Base-by-base conservation (phyloP, 305 asterid species). In the Fraxinus platypoda region DNA sequence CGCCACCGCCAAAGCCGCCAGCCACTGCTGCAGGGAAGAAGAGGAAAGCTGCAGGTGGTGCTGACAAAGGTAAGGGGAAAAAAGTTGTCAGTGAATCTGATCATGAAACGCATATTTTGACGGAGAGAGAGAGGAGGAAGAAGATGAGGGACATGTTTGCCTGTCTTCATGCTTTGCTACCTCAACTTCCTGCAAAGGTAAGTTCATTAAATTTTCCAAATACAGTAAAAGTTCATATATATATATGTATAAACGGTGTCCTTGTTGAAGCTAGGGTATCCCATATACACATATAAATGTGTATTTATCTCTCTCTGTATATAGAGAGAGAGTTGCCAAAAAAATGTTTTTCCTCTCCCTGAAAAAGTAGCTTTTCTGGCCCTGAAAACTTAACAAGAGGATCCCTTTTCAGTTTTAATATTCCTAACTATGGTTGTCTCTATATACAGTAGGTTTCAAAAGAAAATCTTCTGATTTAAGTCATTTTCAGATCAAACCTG, bases 111-210 rank as follows among this genome's bases (percentile, higher is more conserved):
- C 91, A 88, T 30, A 82, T 83, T 35, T 80, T 76, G 85, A 88
- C 89, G 0, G 91, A 88, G 81, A 84, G 88, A 77, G 89, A 86
- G 71, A 86, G 91, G 78, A 88, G 91, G 80, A 88, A 86, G 81
- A 88, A 81, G 83, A 88, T 88, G 91, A 88, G 85, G 52, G 79
- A 80, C 84, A 84, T 81, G 89, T 88, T 88, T 76, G 26, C 83
- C 41, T 57, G 43, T 83, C 91, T 88, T 75, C 89, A 82, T 30
- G 77, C 84, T 76, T 78, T 88, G 86, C 88, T 88, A 54, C 91
- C 91, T 64, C 89, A 88, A 4, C 88, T 84, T 80, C 89, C 89
- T 73, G 66, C 82, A 0, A 86, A 88, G 91, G 91, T 88, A 83
- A 72, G 11, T 75, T 49, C 57, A 59, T 62, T 26, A 1, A 4